phyloP scores from a whole-genome alignment of 805 yeast species.

The Cephaloascus fragrans region DNA sequence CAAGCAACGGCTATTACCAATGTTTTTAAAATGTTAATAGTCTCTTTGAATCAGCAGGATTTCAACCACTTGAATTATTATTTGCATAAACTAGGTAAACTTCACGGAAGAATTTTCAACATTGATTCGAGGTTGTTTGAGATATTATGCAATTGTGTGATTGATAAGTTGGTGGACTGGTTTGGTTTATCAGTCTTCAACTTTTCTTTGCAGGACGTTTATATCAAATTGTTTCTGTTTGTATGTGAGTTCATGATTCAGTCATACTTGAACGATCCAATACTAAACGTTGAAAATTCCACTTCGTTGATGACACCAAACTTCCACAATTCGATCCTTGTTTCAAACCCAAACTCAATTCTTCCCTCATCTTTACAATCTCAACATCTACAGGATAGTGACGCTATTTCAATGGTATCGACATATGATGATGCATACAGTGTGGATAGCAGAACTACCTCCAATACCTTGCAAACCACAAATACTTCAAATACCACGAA shows the following conservation, averaged over 20 bases:
- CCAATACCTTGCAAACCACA: no score
- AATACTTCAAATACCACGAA: no score
- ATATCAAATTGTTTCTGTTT: background rate
- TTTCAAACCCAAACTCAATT: no score
- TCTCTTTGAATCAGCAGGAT: background rate
- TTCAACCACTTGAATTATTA: background rate
- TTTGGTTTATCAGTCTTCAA: background rate
- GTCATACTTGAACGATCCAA: background rate
- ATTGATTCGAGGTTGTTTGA: background rate
- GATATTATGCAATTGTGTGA: background rate
- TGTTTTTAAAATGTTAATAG: background rate
- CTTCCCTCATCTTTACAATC: no score
- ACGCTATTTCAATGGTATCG: no score
- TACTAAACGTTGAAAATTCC: no score
- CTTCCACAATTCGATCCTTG: no score
- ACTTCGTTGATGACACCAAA: no score
- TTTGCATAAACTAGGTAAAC: background rate
- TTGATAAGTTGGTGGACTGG: background rate
- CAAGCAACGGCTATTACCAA: background rate
- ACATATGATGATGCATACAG: no score
- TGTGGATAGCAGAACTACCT: no score
- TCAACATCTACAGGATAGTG: no score
- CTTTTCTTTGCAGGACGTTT: background rate
- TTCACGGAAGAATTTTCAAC: background rate
- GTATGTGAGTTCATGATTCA: background rate